Conservation (phyloP, 1,284 basidiomycete species). For the Trichosporon asahii region DNA sequence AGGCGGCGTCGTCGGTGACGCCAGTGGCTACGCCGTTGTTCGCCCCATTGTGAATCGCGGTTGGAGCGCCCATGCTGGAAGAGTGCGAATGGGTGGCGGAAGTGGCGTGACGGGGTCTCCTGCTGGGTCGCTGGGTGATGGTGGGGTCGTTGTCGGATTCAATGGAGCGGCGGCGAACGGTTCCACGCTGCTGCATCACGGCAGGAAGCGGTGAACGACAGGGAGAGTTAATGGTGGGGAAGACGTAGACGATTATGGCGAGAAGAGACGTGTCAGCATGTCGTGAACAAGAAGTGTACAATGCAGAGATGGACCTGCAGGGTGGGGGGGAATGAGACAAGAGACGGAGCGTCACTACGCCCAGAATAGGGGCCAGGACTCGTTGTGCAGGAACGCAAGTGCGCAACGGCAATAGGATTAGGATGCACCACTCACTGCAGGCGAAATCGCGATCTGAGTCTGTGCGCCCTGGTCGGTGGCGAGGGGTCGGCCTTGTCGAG, state of each 20-base stretch:
- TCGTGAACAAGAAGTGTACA: background rate
- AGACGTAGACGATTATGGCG: background rate
- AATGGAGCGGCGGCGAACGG: slow-evolving; percentile 22
- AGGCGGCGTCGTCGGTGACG: background rate
- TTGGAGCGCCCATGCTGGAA: slow-evolving; percentile 19
- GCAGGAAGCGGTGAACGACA: slow-evolving; percentile 13
- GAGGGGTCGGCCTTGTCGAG: background rate
- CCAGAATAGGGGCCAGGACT: background rate
- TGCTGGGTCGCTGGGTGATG: background rate
- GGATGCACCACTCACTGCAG: slow-evolving; percentile 4
- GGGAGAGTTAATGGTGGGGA: background rate
- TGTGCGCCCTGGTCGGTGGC: slow-evolving; percentile 7
- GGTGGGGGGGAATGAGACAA: background rate
- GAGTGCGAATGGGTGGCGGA: slow-evolving; percentile 8
- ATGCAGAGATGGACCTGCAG: background rate
- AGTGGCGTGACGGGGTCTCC: slow-evolving; percentile 8
- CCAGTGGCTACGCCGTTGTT: slow-evolving; percentile 16
- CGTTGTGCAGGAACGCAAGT: background rate
- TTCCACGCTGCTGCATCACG: slow-evolving; percentile 26
- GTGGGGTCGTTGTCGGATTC: background rate
- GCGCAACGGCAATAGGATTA: background rate
- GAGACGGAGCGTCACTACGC: background rate
- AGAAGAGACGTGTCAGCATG: slow-evolving; percentile 8
- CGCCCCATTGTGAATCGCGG: slow-evolving; percentile 12
- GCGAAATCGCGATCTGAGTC: background rate